Conservation (phyloP, 768 basidiomycete genomes). For the Daedaleopsis nitida region DNA sequence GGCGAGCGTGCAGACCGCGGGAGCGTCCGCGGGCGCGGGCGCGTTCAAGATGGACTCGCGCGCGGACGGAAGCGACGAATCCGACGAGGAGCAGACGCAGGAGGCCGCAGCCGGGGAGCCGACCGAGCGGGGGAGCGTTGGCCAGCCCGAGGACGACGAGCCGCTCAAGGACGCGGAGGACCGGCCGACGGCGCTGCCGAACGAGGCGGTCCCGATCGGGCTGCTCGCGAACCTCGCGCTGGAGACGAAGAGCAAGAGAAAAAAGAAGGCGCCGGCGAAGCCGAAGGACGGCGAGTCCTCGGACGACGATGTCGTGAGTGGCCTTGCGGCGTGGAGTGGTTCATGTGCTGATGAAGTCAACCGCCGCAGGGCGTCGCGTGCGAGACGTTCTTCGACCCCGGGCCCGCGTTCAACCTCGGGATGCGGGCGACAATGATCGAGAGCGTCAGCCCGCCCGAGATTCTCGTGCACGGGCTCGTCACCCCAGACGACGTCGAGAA, state of each 20-base stretch:
- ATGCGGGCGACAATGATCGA: conserved; percentile 75
- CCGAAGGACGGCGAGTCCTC: conserved; percentile 16
- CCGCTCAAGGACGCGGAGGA: conserved; percentile 44
- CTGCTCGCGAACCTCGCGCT: conserved; percentile 73
- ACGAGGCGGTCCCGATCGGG: conserved; percentile 73
- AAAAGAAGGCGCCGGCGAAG: conserved; percentile 17
- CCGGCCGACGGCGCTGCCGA: conserved; percentile 55
- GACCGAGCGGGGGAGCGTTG: conserved; percentile 28
- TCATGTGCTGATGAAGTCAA: conserved; percentile 14
- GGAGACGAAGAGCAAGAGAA: conserved; percentile 50
- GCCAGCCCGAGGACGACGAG: conserved; percentile 27
- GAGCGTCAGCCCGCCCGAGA: conserved; percentile 78
- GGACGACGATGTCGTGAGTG: conserved; percentile 64
- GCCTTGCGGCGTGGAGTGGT: neutral
- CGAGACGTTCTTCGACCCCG: conserved; percentile 78
- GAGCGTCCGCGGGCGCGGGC: conserved; percentile 42
- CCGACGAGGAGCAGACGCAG: conserved; percentile 24
- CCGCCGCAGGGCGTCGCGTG: conserved; percentile 72
- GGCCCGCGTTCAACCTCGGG: conserved; percentile 74
- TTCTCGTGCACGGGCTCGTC: conserved; percentile 78
- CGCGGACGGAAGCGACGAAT: conserved; percentile 31
- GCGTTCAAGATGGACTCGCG: conserved; percentile 50
- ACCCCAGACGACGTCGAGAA: conserved; percentile 78
- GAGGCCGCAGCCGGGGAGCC: conserved; percentile 15
- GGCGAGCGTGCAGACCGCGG: conserved; percentile 55